Conservation (phyloP, 345 rosid genomes). For the Corymbia maculata region DNA sequence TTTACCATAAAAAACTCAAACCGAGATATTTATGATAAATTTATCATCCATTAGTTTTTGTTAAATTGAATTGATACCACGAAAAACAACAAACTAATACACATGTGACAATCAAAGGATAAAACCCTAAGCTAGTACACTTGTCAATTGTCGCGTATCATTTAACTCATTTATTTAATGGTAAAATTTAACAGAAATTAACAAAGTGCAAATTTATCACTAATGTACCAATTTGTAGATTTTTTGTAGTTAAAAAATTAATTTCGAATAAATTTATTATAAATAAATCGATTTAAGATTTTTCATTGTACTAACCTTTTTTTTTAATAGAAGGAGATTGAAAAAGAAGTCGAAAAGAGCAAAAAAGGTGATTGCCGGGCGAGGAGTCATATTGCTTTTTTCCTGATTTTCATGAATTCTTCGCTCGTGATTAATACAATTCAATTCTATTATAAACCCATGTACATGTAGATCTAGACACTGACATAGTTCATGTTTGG, state of each 20-base stretch:
- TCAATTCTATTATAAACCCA: not conserved
- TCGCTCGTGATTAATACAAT: not conserved
- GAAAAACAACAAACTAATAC: fast-evolving
- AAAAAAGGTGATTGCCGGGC: not conserved
- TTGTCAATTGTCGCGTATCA: fast-evolving
- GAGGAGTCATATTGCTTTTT: not conserved
- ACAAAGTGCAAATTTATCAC: too few relatives aligned
- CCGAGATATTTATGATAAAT: not conserved
- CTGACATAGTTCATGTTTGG: not conserved
- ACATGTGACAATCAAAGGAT: too few relatives aligned
- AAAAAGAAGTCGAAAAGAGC: not conserved
- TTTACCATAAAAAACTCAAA: too few relatives aligned
- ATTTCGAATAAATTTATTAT: too few relatives aligned
- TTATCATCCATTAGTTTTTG: fast-evolving
- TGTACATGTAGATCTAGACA: not conserved
- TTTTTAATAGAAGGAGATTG: not conserved
- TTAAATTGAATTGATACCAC: too few relatives aligned
- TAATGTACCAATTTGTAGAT: too few relatives aligned
- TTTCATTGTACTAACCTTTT: not conserved
- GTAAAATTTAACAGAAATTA: too few relatives aligned
- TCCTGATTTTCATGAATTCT: too few relatives aligned
- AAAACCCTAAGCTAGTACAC: fast-evolving
- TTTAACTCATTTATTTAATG: too few relatives aligned
- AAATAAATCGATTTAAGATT: fast-evolving
- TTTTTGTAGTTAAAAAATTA: too few relatives aligned